Percentiles rank a stretch among this genome's conserved stretches.
Conservation (phyloP, 345 rosid genomes). For the Salix arbutifolia region DNA sequence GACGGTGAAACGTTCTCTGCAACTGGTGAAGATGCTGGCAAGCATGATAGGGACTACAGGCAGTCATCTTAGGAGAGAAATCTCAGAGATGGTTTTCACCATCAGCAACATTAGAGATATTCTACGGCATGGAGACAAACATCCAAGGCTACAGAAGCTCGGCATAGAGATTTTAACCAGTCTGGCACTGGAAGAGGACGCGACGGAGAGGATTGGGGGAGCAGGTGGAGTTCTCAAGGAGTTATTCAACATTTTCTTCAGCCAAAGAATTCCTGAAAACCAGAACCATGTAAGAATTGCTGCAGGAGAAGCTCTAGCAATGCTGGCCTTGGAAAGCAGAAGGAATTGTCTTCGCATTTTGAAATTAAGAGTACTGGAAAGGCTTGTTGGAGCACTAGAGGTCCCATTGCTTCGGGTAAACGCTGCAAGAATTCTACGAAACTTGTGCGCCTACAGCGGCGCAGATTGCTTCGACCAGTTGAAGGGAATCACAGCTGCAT, state of each 20-base stretch:
- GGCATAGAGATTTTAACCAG: slow-evolving; percentile 66
- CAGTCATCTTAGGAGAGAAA: too few relatives aligned
- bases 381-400: slow-evolving; percentile 55
- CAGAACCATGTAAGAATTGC: slow-evolving; percentile 53
- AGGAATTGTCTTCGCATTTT: slow-evolving; percentile 61
- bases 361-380: slow-evolving; percentile 43
- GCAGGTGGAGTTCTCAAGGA: slow-evolving; percentile 81
- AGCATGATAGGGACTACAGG: too few relatives aligned
- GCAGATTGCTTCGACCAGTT: slow-evolving; percentile 48
- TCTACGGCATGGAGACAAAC: too few relatives aligned
- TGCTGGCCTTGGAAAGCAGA: slow-evolving; percentile 76
- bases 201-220: slow-evolving; percentile 74
- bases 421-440: slow-evolving; percentile 73
- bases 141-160: too few relatives aligned
- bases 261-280: slow-evolving; percentile 22
- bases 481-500: slow-evolving; percentile 50
- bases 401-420: slow-evolving; percentile 50
- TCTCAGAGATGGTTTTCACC: too few relatives aligned
- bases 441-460: slow-evolving; percentile 54
- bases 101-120: too few relatives aligned
- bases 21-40: too few relatives aligned
- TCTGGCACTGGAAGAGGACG: slow-evolving; percentile 68
- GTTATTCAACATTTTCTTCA: slow-evolving; percentile 65
- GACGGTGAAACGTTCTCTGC: too few relatives aligned
- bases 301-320: slow-evolving; percentile 85